Evolutionary conservation across 2,329 filamentous ascomycete species (phyloP).

Genomic region (Colletotrichum truncatum): DNA sequence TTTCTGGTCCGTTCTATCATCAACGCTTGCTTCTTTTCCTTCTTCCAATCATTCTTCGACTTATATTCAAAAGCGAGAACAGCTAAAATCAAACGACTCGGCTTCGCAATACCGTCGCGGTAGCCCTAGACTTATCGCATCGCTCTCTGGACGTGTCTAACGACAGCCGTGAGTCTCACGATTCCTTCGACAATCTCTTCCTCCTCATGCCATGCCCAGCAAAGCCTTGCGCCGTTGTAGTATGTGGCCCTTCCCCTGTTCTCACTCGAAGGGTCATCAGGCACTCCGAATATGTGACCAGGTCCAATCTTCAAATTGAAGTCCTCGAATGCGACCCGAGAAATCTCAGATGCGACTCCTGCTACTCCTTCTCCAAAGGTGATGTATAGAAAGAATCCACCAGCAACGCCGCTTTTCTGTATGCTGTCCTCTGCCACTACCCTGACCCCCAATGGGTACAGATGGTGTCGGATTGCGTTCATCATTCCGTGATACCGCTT

Average conservation of each 20-base stretch:
- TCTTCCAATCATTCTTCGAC: no score
- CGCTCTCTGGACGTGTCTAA: not conserved
- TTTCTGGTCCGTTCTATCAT: no score
- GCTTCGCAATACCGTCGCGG: not conserved
- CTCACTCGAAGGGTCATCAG: slow-evolving; percentile 40
- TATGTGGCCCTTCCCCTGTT: slow-evolving; percentile 30
- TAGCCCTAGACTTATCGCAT: not conserved
- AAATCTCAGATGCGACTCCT: slow-evolving; percentile 53
- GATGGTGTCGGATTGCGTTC: not conserved
- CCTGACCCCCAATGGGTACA: slow-evolving; percentile 45
- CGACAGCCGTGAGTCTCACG: slow-evolving; percentile 58
- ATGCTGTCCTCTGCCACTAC: slow-evolving; percentile 32
- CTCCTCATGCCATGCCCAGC: slow-evolving; percentile 78
- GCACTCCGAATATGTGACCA: slow-evolving; percentile 64
- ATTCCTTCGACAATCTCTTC: slow-evolving; percentile 75
- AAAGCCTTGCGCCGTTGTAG: slow-evolving; percentile 64
- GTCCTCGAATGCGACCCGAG: slow-evolving; percentile 56
- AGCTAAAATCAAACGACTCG: no score
- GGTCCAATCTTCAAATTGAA: slow-evolving; percentile 64
- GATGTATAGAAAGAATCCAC: slow-evolving; percentile 75
- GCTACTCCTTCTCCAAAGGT: slow-evolving; percentile 52
- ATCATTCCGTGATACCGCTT: not conserved
- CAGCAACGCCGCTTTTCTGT: slow-evolving; percentile 37
- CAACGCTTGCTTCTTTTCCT: no score
- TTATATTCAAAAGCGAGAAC: no score